phyloP scores from a whole-genome alignment of 768 basidiomycete species.

The Pleurotus tuber-regium region DNA sequence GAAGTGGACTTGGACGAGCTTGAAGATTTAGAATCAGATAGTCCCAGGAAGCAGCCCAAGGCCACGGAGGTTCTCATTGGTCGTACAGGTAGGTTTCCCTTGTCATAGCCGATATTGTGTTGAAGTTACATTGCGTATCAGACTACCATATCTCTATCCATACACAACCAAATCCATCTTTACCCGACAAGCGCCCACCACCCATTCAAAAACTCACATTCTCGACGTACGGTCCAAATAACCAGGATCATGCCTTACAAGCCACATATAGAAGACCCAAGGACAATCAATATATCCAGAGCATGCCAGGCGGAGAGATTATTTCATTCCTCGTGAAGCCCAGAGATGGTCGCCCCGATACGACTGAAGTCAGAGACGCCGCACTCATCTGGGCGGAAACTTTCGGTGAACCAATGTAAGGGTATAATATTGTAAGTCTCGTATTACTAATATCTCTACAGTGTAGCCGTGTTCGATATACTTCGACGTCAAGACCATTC shows the following conservation, averaged over 20 bases:
- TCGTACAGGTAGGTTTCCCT: slow-evolving; percentile 43
- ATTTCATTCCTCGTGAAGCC: slow-evolving; percentile 61
- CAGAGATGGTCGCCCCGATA: slow-evolving; percentile 12
- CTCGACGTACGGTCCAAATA: slow-evolving; percentile 92
- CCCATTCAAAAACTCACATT: slow-evolving; percentile 82
- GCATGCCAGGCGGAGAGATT: slow-evolving; percentile 75
- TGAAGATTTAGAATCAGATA: slow-evolving; percentile 39
- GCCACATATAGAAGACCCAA: slow-evolving; percentile 70
- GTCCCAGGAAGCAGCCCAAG: slow-evolving; percentile 32
- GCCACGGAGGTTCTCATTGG: slow-evolving; percentile 50
- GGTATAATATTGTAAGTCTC: slow-evolving; percentile 1
- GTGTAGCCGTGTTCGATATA: slow-evolving; percentile 84
- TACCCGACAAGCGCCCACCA: slow-evolving; percentile 20
- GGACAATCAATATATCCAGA: slow-evolving; percentile 80
- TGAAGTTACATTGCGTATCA: slow-evolving; percentile 24
- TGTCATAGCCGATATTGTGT: neutral
- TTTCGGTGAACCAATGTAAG: slow-evolving; percentile 71
- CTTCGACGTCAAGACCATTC: slow-evolving; percentile 36
- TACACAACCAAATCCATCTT: slow-evolving; percentile 38
- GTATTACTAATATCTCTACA: slow-evolving; percentile 21
- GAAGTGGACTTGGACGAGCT: slow-evolving; percentile 59
- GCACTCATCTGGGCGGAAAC: slow-evolving; percentile 54
- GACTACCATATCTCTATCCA: slow-evolving; percentile 91
- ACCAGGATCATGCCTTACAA: slow-evolving; percentile 74
- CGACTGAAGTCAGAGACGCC: neutral